Evolutionary conservation across 176 grass and related monocot genomes (phyloP), one percentile per base, ranked within the genome.

Genomic region (Zoysia pacifica): DNA sequence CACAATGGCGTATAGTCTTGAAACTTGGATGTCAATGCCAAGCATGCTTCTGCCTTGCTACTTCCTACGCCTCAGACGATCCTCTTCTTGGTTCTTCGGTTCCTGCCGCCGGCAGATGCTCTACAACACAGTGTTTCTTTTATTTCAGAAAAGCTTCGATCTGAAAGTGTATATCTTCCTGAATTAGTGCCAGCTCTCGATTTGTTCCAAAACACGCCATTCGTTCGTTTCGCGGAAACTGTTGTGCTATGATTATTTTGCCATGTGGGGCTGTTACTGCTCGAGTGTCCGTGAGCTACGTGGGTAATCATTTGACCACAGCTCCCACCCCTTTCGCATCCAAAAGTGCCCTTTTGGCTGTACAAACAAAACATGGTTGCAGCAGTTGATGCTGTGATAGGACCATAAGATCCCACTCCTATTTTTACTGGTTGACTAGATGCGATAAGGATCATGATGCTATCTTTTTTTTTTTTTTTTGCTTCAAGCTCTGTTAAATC

Each of bases 261-360:
- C 77, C 19, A 50, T 62, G 80, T 88, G 69, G 77, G 70, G 81
- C 36, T 74, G 65, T 42, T 47, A 28, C 69, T 52, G 37, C 80
- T 74, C 68, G 15, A 62, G 58, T 60, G 43, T 67, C 82, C 80
- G 48, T 80, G 60, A 63, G 74, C 67, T 82, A 72, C 83, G 82
- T 76, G 53, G 18, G 37, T 53, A 56, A 37, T 38, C 80, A 83
- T 87, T 77, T 89, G 87, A 85, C 87, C 87, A 11, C 40, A 69
- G 61, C 53, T 6, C 64, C 50, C 62, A 7, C 49, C 52, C 52
- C 70, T 86, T 86, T 86, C 9, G 76, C 69, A 67, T 20, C 69
- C 44, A 87, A 89, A 89, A 66, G 82, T 38, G 20, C 71, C 72
- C 77, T 81, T 89, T 70, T 85, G 48, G 65, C 15, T 85, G 76